A percentile compares a stretch with the other conserved stretches of the same genome.
These are phyloP conservation scores for Isoetes taiwanensis DNA, from an alignment of 75 land plant genomes.

Conservation along the genomic window DNA sequence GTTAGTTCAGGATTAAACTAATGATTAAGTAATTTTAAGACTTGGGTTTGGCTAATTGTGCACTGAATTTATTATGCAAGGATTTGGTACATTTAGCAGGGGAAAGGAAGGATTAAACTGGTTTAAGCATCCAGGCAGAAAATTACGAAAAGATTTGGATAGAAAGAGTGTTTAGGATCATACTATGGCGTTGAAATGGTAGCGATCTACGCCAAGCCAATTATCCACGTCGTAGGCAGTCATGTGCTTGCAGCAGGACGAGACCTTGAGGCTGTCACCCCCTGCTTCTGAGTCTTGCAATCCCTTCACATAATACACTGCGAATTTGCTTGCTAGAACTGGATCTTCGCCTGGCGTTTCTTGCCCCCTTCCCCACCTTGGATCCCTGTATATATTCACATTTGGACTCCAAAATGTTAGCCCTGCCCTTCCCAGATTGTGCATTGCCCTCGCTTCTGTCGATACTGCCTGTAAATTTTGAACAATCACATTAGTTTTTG, in stretches of 20 bases:
- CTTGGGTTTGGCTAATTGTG: no score
- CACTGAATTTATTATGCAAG: no score
- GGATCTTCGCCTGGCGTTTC: conserved; percentile 16
- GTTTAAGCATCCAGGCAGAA: no score
- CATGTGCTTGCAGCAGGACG: conserved; percentile 30
- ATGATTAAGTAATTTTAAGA: no score
- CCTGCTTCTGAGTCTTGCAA: neutral
- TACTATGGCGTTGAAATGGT: conserved; percentile 23
- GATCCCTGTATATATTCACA: conserved; percentile 8
- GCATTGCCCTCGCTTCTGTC: conserved; percentile 75
- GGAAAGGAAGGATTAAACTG: no score
- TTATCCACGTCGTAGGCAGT: conserved; percentile 28
- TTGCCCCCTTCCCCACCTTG: conserved; percentile 10
- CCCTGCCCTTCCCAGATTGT: conserved; percentile 44
- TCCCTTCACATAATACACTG: neutral
- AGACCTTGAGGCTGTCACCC: conserved; percentile 12
- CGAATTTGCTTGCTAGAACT: neutral
- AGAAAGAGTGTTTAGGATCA: neutral
- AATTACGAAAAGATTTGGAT: no score
- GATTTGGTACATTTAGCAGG: no score
- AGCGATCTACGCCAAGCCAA: conserved; percentile 21
- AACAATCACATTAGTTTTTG: no score
- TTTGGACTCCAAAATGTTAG: conserved; percentile 17
- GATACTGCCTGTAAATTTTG: conserved; percentile 73
- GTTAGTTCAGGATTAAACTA: no score